Evolutionary conservation across 2,329 filamentous ascomycete genomes (phyloP).

Genomic region (Penicillium sp.): DNA sequence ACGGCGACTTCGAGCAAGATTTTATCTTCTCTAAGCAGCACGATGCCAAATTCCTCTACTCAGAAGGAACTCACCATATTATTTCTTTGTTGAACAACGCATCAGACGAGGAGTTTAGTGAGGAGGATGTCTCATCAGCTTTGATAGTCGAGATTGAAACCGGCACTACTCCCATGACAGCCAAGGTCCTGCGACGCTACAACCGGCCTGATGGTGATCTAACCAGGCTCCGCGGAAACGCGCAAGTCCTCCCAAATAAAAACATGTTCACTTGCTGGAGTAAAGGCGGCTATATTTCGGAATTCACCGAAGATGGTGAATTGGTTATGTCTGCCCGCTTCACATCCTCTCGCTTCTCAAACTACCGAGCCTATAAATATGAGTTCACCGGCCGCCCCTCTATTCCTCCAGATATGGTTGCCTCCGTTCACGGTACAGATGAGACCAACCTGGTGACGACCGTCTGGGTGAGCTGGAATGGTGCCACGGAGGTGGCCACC

Average conservation of each 20-base stretch:
- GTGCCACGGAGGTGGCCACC: slow-evolving; percentile 41
- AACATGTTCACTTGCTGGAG: slow-evolving; percentile 45
- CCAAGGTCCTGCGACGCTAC: slow-evolving; percentile 31
- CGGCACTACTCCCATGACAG: slow-evolving; percentile 30
- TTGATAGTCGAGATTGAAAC: slow-evolving; percentile 36
- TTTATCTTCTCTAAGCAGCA: slow-evolving; percentile 44
- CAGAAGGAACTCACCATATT: slow-evolving; percentile 33
- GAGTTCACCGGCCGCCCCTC: slow-evolving; percentile 39
- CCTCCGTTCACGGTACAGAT: slow-evolving; percentile 33
- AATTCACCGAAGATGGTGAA: slow-evolving; percentile 34
- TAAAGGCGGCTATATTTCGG: slow-evolving; percentile 38
- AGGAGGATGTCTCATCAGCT: slow-evolving; percentile 33
- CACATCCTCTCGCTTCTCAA: slow-evolving; percentile 35
- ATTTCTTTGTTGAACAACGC: slow-evolving; percentile 42
- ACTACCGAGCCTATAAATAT: slow-evolving; percentile 46
- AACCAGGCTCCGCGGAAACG: slow-evolving; percentile 39
- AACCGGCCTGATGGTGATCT: slow-evolving; percentile 37
- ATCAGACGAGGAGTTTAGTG: slow-evolving; percentile 31
- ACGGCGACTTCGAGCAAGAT: slow-evolving; percentile 34
- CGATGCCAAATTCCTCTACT: slow-evolving; percentile 38
- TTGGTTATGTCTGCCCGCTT: slow-evolving; percentile 40
- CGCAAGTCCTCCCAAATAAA: slow-evolving; percentile 38
- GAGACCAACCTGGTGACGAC: slow-evolving; percentile 32
- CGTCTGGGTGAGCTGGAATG: slow-evolving; percentile 42
- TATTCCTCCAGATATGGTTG: slow-evolving; percentile 34